Percentiles rank a stretch among this genome's conserved stretches.
Evolutionary conservation across 257 asterid genomes (phyloP).

Genomic region (Capsicum chinense): DNA sequence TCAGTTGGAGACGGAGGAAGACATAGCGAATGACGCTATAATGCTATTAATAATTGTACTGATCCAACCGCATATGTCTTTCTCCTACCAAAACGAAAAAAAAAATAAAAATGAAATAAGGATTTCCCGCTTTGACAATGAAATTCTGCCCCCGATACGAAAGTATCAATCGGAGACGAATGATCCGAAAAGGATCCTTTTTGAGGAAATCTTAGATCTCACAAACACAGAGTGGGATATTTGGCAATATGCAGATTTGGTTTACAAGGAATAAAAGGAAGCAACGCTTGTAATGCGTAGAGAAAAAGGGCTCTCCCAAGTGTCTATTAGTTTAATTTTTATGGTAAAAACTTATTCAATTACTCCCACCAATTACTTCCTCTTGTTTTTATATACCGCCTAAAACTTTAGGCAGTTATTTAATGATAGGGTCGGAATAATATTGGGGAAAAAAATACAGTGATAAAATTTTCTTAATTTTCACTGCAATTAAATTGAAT

Average conservation of each 20-base stretch:
- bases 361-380: background rate
- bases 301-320: background rate
- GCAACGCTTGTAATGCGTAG: background rate
- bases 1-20: conserved; percentile 32
- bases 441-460: too few relatives aligned
- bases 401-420: too few relatives aligned
- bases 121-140: background rate
- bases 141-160: background rate
- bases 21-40: background rate
- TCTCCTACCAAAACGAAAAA: background rate
- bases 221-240: background rate
- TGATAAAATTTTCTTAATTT: too few relatives aligned
- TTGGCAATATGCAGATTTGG: background rate
- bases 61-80: background rate
- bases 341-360: background rate
- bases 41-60: background rate
- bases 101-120: too few relatives aligned
- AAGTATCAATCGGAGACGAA: too few relatives aligned
- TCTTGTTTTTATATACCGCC: too few relatives aligned
- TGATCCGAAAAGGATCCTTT: background rate
- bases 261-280: background rate
- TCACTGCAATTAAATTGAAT: too few relatives aligned
- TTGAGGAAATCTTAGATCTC: conserved; percentile 3
- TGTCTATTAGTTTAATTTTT: background rate
- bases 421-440: too few relatives aligned